These are phyloP conservation scores for Adansonia madagascariensis DNA, from an alignment of 441 rosid genomes.

Conservation along the genomic window DNA sequence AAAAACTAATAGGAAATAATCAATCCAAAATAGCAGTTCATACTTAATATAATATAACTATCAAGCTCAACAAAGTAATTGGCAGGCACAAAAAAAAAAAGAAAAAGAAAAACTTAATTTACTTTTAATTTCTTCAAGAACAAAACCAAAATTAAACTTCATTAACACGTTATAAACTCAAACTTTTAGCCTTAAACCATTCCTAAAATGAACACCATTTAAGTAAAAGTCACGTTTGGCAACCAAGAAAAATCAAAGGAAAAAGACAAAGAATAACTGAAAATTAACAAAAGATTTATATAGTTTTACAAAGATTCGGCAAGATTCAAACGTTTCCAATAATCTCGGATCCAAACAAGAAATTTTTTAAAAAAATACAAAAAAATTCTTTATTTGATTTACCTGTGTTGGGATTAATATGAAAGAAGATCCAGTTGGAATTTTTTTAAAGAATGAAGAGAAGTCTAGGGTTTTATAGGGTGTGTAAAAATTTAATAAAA, in stretches of 20 bases:
- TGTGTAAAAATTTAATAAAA: too few relatives aligned
- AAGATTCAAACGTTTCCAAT: background rate
- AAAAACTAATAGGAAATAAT: background rate
- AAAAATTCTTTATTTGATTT: too few relatives aligned
- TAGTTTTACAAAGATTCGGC: background rate
- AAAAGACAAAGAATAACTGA: too few relatives aligned
- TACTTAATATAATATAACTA: background rate
- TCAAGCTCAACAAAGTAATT: background rate
- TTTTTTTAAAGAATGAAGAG: too few relatives aligned
- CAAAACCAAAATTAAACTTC: background rate
- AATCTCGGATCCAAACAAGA: slow-evolving; percentile 7
- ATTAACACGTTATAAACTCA: background rate
- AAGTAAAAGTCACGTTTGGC: background rate
- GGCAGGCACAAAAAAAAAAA: background rate
- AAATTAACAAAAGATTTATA: background rate
- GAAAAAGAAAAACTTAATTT: background rate
- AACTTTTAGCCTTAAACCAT: background rate
- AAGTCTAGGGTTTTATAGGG: too few relatives aligned
- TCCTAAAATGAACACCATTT: background rate
- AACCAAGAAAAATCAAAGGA: background rate
- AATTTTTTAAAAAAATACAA: background rate
- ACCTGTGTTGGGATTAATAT: too few relatives aligned
- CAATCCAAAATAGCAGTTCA: background rate
- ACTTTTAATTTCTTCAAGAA: background rate
- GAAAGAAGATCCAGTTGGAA: too few relatives aligned